phyloP scores from a whole-genome alignment of 257 asterid genomes.

The Pogostemon cablin region DNA sequence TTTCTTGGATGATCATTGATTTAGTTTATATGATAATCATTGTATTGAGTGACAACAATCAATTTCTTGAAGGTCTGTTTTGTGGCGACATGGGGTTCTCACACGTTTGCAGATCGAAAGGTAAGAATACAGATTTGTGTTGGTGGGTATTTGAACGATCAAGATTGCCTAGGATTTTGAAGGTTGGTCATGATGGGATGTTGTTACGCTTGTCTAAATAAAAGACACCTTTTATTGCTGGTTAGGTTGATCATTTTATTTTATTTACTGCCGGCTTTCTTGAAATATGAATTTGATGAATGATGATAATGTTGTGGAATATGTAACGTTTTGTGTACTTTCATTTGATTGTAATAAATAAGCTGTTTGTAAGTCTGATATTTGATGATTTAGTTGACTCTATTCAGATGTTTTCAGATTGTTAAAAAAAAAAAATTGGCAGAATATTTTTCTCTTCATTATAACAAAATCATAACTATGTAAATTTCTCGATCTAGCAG shows the following conservation, averaged over 20 bases:
- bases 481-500: too few relatives aligned
- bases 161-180: conserved; percentile 1
- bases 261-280: conserved; percentile 2
- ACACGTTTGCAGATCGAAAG: neutral
- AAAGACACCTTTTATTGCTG: conserved; percentile 7
- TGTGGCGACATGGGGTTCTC: neutral
- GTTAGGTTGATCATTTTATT: neutral
- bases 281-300: conserved; percentile 1
- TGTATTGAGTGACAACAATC: neutral
- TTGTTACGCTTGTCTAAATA: neutral
- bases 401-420: too few relatives aligned
- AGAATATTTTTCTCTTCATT: too few relatives aligned
- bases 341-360: neutral
- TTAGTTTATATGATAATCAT: neutral
- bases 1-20: too few relatives aligned
- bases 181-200: neutral
- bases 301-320: neutral
- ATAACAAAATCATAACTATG: too few relatives aligned
- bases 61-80: neutral
- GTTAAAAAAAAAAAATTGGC: too few relatives aligned
- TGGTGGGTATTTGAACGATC: conserved; percentile 10
- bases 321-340: neutral
- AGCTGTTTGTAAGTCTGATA: neutral
- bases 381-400: too few relatives aligned
- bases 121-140: conserved; percentile 2